Evolutionary conservation across 176 grass and related monocot species (phyloP).

Genomic region (Tillandsia fasciculata): DNA sequence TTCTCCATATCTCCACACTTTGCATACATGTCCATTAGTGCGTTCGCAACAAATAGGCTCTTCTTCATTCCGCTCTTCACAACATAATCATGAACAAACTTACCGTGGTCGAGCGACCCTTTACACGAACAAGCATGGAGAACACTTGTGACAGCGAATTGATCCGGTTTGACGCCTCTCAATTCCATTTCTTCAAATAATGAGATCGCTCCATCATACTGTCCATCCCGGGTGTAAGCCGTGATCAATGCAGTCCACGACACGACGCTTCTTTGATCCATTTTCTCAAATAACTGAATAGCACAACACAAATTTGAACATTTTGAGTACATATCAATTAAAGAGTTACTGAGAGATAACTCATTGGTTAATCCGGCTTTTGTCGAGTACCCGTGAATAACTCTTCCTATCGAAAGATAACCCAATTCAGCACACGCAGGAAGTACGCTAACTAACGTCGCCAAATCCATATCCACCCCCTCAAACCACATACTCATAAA

Average conservation of each 20-base stretch:
- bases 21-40: constrained; percentile 71
- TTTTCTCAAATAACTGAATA: constrained; percentile 54
- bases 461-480: constrained; percentile 47
- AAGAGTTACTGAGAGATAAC: constrained; percentile 41
- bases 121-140: constrained; percentile 65
- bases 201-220: constrained; percentile 49
- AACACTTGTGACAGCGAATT: constrained; percentile 50
- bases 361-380: constrained; percentile 49
- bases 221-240: constrained; percentile 43
- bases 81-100: constrained; percentile 49
- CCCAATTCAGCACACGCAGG: constrained; percentile 43
- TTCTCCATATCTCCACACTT: constrained; percentile 63
- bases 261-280: constrained; percentile 51
- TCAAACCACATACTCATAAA: constrained; percentile 45
- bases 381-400: constrained; percentile 50
- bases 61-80: constrained; percentile 50
- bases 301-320: constrained; percentile 53
- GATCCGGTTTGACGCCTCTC: constrained; percentile 38
- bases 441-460: constrained; percentile 52
- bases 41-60: constrained; percentile 43
- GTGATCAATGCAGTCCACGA: constrained; percentile 75
- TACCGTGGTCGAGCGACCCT: constrained; percentile 45
- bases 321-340: constrained; percentile 86
- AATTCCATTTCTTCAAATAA: constrained; percentile 55
- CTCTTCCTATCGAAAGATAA: constrained; percentile 37